Conservation (phyloP, 768 basidiomycete genomes). For the Serendipita sp. region DNA sequence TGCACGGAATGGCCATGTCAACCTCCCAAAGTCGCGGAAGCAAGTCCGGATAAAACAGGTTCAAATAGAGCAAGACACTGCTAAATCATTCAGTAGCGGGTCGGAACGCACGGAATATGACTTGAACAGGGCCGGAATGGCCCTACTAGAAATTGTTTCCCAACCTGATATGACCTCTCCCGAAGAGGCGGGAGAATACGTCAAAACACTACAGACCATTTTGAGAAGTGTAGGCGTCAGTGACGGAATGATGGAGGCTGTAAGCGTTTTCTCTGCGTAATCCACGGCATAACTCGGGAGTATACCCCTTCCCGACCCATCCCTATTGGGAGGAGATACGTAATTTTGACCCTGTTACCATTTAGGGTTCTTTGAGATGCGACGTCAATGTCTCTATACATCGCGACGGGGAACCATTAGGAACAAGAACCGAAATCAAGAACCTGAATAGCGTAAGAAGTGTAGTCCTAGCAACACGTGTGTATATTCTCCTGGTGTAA, state of each 20-base stretch:
- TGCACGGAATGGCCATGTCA: constrained; percentile 47
- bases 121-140: constrained; percentile 78
- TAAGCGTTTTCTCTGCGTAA: constrained; percentile 18
- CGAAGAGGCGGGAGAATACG: constrained; percentile 81
- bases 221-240: constrained; percentile 73
- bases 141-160: constrained; percentile 91
- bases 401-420: constrained; percentile 30
- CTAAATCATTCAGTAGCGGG: constrained; percentile 54
- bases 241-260: constrained; percentile 96
- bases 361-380: constrained; percentile 79
- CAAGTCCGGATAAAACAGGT: constrained; percentile 80
- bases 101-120: constrained; percentile 44
- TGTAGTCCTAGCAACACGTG: constrained; percentile 73
- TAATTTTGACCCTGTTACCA: constrained; percentile 7
- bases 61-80: constrained; percentile 91
- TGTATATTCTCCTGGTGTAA: constrained; percentile 6
- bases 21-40: constrained; percentile 24
- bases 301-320: background rate
- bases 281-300: background rate
- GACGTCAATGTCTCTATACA: constrained; percentile 93
- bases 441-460: constrained; percentile 86
- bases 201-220: constrained; percentile 62
- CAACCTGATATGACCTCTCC: constrained; percentile 79
- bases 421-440: constrained; percentile 79
- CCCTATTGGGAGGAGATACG: background rate